These are phyloP conservation scores for Veloporphyrellus conicus DNA, from an alignment of 1,284 basidiomycete genomes.

Conservation along the genomic window DNA sequence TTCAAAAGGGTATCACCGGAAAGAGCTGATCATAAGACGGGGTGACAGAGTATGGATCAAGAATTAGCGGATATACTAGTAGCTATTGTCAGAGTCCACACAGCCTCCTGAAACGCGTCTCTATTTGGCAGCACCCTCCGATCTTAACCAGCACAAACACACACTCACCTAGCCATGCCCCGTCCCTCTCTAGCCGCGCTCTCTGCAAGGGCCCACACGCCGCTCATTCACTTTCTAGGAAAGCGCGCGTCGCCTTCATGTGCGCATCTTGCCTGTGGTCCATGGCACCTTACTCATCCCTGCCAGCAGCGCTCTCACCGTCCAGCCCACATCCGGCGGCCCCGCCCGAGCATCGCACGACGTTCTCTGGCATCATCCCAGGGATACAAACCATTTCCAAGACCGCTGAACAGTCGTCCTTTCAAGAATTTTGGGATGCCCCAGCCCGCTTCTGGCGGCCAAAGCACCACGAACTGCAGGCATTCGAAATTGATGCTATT, in stretches of 20 bases:
- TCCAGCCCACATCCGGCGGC: conserved; percentile 75
- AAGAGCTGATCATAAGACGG: too few species aligned
- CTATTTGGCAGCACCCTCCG: conserved; percentile 19
- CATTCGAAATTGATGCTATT: conserved; percentile 75
- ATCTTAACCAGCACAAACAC: conserved; percentile 27
- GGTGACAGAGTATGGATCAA: not conserved
- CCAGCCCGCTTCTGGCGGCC: conserved; percentile 68
- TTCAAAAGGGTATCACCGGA: not conserved
- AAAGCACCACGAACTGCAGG: conserved; percentile 50
- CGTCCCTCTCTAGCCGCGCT: conserved; percentile 11
- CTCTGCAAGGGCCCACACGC: conserved; percentile 47
- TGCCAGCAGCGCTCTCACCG: conserved; percentile 47
- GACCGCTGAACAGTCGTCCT: conserved; percentile 34
- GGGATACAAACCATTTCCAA: conserved; percentile 41
- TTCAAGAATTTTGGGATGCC: conserved; percentile 75
- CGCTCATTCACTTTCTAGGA: conserved; percentile 79
- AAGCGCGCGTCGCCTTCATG: conserved; percentile 60
- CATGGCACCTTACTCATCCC: conserved; percentile 5
- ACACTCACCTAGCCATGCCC: conserved; percentile 14
- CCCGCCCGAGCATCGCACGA: conserved; percentile 62
- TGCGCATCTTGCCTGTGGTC: conserved; percentile 31
- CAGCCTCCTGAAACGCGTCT: conserved; percentile 19
- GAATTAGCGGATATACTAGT: not conserved
- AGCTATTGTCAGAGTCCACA: conserved; percentile 9
- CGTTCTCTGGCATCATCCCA: conserved; percentile 43